Base-by-base conservation (phyloP, 1,284 basidiomycete species). In the Ceratobasidium sp. region DNA sequence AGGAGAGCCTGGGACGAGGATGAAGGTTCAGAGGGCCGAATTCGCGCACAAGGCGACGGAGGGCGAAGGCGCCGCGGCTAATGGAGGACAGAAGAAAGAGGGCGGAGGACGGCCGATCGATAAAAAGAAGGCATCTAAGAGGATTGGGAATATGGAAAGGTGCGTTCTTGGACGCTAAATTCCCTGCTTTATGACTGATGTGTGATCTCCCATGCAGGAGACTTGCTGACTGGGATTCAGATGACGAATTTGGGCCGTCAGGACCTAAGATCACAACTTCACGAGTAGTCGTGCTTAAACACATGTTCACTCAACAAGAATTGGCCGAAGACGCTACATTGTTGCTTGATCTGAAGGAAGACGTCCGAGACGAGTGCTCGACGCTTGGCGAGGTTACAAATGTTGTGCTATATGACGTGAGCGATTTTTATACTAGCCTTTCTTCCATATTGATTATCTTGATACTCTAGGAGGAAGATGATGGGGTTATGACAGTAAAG, bases 401-500 rank as follows among this genome's bases (percentile, higher is more conserved):
- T 82, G 95, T 99, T 0, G 92, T 96, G n/a, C 85, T 99, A 44
- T 99, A 97, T 84, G 97, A 99, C 86, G 96, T 97, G 84, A 85
- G 95, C 64, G 12, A 44, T 1, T 26, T 89, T 9, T 26, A 15
- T 69, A 15, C 23, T 68, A 15, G 26, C 40, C 66, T 72, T 58
- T 23, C 13, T 42, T 64, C 23, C 55, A 18, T 77, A 56, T 49
- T 76, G 39, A 73, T 60, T 12, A 63, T 10, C 12, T 20, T 44
- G 49, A 33, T 33, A 53, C 60, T 81, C 73, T 85, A 98, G 96
- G 91, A 93, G 87, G 98, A 99, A 84, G 88, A 92, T 28, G 96
- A 98, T 56, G 98, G 98, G 1, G 87, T 99, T 77, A 98, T 99
- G 90, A 97, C 97, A 0, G 93, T 99, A 80, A 97, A 97, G 82